Evolutionary conservation across 2,329 filamentous ascomycete species (phyloP), one percentile per base, ranked within the genome.

Genomic region (Ophiostoma piceae): DNA sequence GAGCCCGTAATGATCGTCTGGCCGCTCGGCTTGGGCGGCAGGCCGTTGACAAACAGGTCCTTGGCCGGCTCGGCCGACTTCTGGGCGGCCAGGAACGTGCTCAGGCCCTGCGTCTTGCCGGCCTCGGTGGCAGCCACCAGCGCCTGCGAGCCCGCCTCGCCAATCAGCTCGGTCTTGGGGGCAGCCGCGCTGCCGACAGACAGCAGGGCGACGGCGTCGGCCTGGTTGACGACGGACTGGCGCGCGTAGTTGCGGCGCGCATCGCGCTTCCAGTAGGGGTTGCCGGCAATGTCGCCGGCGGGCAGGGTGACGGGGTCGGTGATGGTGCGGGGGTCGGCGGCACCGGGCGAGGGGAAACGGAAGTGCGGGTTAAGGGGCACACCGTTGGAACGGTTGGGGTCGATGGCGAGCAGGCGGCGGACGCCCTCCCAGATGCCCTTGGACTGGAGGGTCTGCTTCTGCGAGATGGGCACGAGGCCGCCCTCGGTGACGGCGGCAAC

Each of bases 361-460:
- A 87, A 97, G 83, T 94, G 90, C 57, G 93, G 89, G 85, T 98
- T 98, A 76, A 99, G 83, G 66, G 95, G 95, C 26, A 99, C 84
- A 80, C 95, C 95, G 76, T 90, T 93, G 74, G 94, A 97, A 74
- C 95, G 94, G 77, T 92, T 88, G 47, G 93, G 87, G 79, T 97
- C 94, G 77, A 99, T 83, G 74, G 92, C 88, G 74, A 97, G 80
- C 75, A 90, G 79, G 75, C 88, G 87, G 79, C 94, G 93, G 79
- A 99, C 82, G 70, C 83, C 83, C 78, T 94, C 93, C 91, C 92
- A 98, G 80, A 98, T 83, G 57, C 95, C 95, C 54, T 85, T 87
- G 68, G 94, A 95, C 79, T 97, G 92, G 73, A 98, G 84, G 47
- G 94, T 96, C 83, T 99, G 94, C 91, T 98, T 98, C 94, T 99